A percentile compares a stretch with the other conserved stretches of the same genome.
phyloP scores from a whole-genome alignment of 2,329 filamentous ascomycete species.

The Thielaviopsis euricoi region DNA sequence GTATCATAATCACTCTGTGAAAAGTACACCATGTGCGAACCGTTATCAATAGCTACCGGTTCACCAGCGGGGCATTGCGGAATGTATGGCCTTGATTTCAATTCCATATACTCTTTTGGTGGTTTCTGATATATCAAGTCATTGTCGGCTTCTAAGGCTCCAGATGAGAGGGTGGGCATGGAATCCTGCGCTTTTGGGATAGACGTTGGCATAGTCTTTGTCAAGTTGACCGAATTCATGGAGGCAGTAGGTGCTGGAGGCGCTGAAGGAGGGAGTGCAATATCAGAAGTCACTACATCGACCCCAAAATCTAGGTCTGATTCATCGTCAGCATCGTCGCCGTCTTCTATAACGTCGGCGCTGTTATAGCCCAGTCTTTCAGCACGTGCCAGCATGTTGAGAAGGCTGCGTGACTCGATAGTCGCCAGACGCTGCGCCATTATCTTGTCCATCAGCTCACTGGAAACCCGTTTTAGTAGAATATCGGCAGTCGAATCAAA shows the following conservation, averaged over 20 bases:
- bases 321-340: conserved; percentile 31
- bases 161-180: neutral
- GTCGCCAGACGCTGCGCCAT: conserved; percentile 34
- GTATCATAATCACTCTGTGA: neutral
- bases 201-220: neutral
- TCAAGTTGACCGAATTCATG: neutral
- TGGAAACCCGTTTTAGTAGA: conserved; percentile 33
- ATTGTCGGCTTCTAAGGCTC: neutral
- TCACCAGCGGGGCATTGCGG: neutral
- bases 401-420: conserved; percentile 35
- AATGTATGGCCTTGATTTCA: neutral
- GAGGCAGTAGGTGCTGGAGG: neutral
- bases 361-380: conserved; percentile 36
- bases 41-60: neutral
- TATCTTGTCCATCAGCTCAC: conserved; percentile 32
- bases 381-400: conserved; percentile 39
- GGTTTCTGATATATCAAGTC: neutral
- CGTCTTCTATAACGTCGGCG: conserved; percentile 12
- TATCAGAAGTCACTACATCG: conserved; percentile 4
- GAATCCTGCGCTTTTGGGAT: neutral
- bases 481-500: conserved; percentile 28
- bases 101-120: neutral
- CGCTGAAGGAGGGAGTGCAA: neutral
- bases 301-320: conserved; percentile 11
- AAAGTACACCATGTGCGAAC: neutral